A percentile compares a stretch with the other conserved stretches of the same genome.
These are phyloP conservation scores for Emergomyces pasteurianus DNA, from an alignment of 2,329 filamentous ascomycete species.

Conservation along the genomic window DNA sequence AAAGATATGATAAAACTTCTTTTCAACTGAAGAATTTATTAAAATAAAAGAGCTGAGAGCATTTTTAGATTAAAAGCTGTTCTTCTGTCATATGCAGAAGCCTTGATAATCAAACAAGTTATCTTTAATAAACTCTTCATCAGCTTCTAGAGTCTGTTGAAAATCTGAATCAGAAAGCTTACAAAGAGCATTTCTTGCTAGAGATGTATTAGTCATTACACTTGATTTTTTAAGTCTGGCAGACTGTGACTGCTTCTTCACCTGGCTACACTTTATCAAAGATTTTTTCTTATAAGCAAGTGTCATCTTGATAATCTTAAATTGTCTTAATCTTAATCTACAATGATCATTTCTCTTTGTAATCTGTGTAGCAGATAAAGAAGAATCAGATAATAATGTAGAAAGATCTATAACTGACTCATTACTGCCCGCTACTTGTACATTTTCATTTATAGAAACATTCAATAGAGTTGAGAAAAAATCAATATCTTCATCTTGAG, in stretches of 20 bases:
- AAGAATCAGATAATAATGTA: background rate
- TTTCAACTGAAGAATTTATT: background rate
- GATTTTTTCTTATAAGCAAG: background rate
- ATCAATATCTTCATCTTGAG: background rate
- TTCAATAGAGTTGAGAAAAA: background rate
- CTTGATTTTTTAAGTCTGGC: too few relatives aligned
- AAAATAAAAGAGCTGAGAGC: background rate
- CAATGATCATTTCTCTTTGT: too few relatives aligned
- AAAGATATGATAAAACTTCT: slow-evolving; percentile 3
- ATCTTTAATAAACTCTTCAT: slow-evolving; percentile 1
- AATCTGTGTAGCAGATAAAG: too few relatives aligned
- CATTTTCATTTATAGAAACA: background rate
- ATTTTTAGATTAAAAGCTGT: background rate
- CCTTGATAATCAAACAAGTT: background rate
- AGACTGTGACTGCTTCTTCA: background rate
- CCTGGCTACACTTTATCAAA: background rate
- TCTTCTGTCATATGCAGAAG: too few relatives aligned
- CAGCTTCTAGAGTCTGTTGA: background rate
- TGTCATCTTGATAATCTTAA: slow-evolving; percentile 1
- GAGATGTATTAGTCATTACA: too few relatives aligned
- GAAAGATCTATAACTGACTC: background rate
- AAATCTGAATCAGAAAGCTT: background rate
- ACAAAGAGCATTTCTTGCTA: too few relatives aligned
- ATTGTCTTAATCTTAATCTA: background rate
- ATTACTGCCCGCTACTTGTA: background rate